Evolutionary conservation across 257 asterid species (phyloP).

Genomic region (Apocynum venetum): DNA sequence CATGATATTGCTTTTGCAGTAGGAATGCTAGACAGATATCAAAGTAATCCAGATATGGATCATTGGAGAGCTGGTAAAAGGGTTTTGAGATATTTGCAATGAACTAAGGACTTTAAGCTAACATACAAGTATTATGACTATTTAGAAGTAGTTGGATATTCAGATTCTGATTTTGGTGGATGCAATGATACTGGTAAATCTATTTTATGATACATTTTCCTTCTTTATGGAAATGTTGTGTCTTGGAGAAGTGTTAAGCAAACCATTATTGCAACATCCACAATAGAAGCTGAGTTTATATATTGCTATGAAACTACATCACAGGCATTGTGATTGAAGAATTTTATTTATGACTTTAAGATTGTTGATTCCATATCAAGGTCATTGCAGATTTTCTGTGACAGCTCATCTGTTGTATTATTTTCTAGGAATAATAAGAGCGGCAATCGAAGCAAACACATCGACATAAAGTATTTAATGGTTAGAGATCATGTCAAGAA

Average conservation of each 20-base stretch:
- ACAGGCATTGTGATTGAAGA: not conserved
- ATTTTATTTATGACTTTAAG: not conserved
- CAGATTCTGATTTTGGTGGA: not conserved
- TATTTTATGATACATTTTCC: not conserved
- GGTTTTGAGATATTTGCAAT: too few relatives aligned
- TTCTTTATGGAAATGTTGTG: not conserved
- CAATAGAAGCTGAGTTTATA: too few relatives aligned
- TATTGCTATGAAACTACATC: too few relatives aligned
- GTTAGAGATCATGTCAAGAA: too few relatives aligned
- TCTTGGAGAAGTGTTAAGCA: not conserved
- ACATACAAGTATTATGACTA: not conserved
- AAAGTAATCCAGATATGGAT: not conserved
- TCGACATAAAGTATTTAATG: too few relatives aligned
- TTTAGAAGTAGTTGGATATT: not conserved
- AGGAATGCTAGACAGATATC: not conserved
- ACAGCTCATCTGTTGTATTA: not conserved
- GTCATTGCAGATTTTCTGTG: not conserved
- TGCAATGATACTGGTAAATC: too few relatives aligned
- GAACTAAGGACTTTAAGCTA: not conserved
- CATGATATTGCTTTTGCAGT: not conserved
- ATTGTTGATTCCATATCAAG: not conserved
- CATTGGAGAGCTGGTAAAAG: not conserved
- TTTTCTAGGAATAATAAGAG: too few relatives aligned
- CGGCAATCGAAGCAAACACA: too few relatives aligned
- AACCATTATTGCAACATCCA: not conserved